phyloP scores from a whole-genome alignment of 192 early-diverging fungal genomes.

The Coemansia sp. region DNA sequence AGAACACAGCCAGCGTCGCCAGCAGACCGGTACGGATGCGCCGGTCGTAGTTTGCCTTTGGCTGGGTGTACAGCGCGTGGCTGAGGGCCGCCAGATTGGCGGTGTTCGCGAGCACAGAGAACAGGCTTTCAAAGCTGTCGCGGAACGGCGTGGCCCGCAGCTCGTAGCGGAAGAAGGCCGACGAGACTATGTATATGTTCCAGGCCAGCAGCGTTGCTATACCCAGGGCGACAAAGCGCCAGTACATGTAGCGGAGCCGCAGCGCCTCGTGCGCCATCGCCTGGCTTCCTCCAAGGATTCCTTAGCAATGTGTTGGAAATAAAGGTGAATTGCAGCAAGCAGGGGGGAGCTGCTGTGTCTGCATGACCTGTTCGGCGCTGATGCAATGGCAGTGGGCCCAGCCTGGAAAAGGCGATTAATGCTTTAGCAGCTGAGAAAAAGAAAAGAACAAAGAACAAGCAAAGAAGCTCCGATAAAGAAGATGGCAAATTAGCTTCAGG shows the following conservation, averaged over 20 bases:
- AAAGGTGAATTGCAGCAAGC: too few relatives aligned
- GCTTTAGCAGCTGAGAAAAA: background rate
- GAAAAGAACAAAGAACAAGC: background rate
- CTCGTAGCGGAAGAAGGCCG: conserved; percentile 67
- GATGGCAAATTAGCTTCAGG: background rate
- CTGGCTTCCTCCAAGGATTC: background rate
- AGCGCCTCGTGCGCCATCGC: background rate
- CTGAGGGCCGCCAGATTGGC: conserved; percentile 62
- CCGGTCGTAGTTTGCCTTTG: conserved; percentile 41
- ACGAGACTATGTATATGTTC: conserved; percentile 79
- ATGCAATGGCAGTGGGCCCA: too few relatives aligned
- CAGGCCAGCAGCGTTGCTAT: conserved; percentile 74
- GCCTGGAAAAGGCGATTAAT: background rate
- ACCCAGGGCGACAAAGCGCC: conserved; percentile 69
- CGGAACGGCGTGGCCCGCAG: conserved; percentile 63
- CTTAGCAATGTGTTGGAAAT: background rate
- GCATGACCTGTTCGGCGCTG: too few relatives aligned
- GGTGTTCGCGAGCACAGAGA: conserved; percentile 63
- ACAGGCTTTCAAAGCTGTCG: conserved; percentile 76
- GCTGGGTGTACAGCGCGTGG: conserved; percentile 49
- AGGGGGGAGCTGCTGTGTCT: too few relatives aligned
- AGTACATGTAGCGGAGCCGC: conserved; percentile 35
- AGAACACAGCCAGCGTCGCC: conserved; percentile 57
- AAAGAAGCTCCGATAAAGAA: background rate
- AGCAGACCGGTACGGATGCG: conserved; percentile 46